These are phyloP conservation scores for Aurantiochytrium sp. DNA, from an alignment of 108 stramenopile genomes.

Conservation along the genomic window DNA sequence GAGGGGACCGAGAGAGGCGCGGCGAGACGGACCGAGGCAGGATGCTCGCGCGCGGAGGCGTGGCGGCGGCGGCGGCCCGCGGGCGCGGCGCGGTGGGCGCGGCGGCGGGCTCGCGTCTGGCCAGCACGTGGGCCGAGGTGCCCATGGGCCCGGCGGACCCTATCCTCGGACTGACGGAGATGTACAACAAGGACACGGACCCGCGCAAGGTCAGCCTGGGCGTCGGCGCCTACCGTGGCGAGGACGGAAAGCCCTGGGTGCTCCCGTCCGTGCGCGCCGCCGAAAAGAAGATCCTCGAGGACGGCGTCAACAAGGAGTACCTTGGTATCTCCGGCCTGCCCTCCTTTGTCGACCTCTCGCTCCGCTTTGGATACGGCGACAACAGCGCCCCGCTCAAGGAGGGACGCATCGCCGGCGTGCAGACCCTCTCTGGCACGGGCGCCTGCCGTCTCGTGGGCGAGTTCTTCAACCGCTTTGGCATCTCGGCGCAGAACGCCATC, in stretches of 20 bases:
- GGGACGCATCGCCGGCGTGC: constrained; percentile 68
- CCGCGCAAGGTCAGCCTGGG: constrained; percentile 69
- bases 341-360: constrained; percentile 66
- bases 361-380: constrained; percentile 84
- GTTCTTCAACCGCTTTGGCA: constrained; percentile 65
- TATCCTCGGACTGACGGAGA: constrained; percentile 89
- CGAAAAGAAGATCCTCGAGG: constrained; percentile 64
- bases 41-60: too few species aligned
- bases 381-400: constrained; percentile 59
- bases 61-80: too few species aligned
- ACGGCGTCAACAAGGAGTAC: constrained; percentile 81
- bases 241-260: constrained; percentile 81
- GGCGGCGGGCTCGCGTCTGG: background rate
- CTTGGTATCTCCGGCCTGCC: constrained; percentile 81
- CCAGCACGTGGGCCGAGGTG: constrained; percentile 37
- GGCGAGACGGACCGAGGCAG: too few species aligned
- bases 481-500: constrained; percentile 46
- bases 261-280: constrained; percentile 78
- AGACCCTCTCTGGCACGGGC: constrained; percentile 89
- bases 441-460: constrained; percentile 85
- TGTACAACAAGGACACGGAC: constrained; percentile 75
- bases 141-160: constrained; percentile 86
- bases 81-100: too few species aligned
- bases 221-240: constrained; percentile 88
- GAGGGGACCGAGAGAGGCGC: too few species aligned